Percentiles rank a stretch among this genome's conserved stretches.
These are phyloP conservation scores for Cardamine occulta DNA, from an alignment of 345 rosid genomes.

Conservation along the genomic window DNA sequence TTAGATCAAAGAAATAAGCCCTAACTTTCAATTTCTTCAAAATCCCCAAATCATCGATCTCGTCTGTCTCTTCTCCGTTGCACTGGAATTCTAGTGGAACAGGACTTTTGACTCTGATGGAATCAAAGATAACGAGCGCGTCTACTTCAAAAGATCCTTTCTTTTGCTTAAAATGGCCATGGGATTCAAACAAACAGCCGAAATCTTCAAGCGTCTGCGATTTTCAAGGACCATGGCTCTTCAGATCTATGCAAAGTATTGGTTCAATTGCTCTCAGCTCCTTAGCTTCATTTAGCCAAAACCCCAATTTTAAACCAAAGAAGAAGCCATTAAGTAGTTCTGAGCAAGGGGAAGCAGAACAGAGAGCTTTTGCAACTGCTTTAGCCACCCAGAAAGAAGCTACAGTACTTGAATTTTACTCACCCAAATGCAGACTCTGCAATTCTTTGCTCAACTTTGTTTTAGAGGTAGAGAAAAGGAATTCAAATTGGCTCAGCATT, in stretches of 20 bases:
- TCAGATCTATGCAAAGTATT: constrained; percentile 69
- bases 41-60: no score
- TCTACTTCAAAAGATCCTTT: constrained; percentile 50
- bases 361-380: constrained; percentile 79
- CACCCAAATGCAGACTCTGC: constrained; percentile 87
- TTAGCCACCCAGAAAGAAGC: constrained; percentile 80
- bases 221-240: constrained; percentile 71
- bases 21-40: no score
- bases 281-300: constrained; percentile 40
- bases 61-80: background rate
- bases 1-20: background rate
- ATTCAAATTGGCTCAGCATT: constrained; percentile 74
- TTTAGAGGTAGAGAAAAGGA: constrained; percentile 69
- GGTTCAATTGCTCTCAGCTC: constrained; percentile 66
- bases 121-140: constrained; percentile 38
- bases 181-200: constrained; percentile 55
- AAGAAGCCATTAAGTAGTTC: constrained; percentile 50
- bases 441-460: constrained; percentile 74
- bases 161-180: constrained; percentile 83
- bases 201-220: constrained; percentile 51
- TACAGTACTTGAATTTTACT: constrained; percentile 85
- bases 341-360: constrained; percentile 93
- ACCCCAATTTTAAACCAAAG: constrained; percentile 8
- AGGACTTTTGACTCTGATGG: background rate
- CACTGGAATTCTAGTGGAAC: background rate